Evolutionary conservation across 345 rosid species (phyloP).

Genomic region (Microthlaspi erraticum): DNA sequence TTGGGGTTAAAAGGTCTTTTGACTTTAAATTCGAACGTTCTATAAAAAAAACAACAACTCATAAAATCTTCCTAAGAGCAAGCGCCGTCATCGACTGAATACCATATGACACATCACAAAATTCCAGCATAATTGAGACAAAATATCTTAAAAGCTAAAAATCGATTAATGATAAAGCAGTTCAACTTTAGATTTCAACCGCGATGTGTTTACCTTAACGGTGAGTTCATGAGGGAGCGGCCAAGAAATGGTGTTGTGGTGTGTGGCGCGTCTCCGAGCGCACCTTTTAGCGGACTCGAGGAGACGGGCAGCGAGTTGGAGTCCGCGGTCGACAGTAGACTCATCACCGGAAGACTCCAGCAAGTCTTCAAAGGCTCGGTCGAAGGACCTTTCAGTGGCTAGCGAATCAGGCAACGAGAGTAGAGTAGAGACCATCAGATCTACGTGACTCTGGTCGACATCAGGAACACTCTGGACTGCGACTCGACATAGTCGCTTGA

Average conservation of each 20-base stretch:
- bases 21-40: too few relatives aligned
- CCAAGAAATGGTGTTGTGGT: slow-evolving; percentile 17
- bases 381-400: neutral
- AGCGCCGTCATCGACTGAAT: too few relatives aligned
- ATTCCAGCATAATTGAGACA: too few relatives aligned
- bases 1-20: too few relatives aligned
- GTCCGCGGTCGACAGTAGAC: neutral
- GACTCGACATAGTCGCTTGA: too few relatives aligned
- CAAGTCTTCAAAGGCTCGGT: slow-evolving; percentile 34
- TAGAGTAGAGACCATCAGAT: slow-evolving; percentile 10
- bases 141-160: too few relatives aligned
- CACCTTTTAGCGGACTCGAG: neutral
- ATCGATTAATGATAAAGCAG: too few relatives aligned
- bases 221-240: slow-evolving; percentile 5
- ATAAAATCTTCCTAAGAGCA: too few relatives aligned
- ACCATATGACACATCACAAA: too few relatives aligned
- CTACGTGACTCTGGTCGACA: slow-evolving; percentile 1
- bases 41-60: too few relatives aligned
- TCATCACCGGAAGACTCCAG: neutral
- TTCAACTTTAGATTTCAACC: too few relatives aligned
- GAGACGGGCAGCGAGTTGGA: slow-evolving; percentile 3
- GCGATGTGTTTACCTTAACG: neutral
- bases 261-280: neutral
- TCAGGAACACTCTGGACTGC: neutral
- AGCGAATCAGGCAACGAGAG: slow-evolving; percentile 26